Conservation (phyloP, 805 yeast species). For the Zygosaccharomyces pseudorouxii region DNA sequence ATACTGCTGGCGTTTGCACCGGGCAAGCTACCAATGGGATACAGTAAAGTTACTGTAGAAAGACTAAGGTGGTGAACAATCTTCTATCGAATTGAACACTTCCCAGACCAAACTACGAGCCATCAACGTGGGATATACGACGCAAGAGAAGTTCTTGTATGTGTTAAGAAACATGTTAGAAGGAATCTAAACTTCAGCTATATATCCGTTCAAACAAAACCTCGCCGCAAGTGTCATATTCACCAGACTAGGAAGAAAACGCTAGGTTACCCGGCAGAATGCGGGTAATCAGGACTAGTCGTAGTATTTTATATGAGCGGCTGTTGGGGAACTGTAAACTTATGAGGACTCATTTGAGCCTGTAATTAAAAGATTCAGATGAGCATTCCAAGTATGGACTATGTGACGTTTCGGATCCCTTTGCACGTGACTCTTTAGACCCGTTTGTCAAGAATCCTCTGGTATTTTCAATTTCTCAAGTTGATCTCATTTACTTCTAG, state of each 20-base stretch:
- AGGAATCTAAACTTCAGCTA: background rate
- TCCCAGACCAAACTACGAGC: background rate
- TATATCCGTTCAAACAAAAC: background rate
- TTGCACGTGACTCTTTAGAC: too few relatives aligned
- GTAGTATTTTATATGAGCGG: background rate
- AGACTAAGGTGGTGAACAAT: background rate
- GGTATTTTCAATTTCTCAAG: too few relatives aligned
- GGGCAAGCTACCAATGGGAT: slow-evolving; percentile 5
- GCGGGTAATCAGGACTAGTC: background rate
- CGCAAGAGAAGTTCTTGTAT: background rate
- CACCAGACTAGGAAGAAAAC: background rate
- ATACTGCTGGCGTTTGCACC: slow-evolving; percentile 12
- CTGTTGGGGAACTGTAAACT: background rate
- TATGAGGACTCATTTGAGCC: background rate
- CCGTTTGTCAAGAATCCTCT: too few relatives aligned
- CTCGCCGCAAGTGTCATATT: background rate
- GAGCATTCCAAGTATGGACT: too few relatives aligned
- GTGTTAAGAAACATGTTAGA: background rate
- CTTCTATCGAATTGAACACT: background rate
- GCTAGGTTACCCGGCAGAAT: background rate
- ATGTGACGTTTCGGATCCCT: too few relatives aligned
- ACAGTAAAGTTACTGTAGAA: background rate
- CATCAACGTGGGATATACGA: background rate
- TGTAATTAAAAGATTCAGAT: too few relatives aligned
- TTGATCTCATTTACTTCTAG: too few relatives aligned